Percentiles rank a stretch among this genome's conserved stretches.
These are phyloP conservation scores for Citrullus colocynthis DNA, from an alignment of 306 rosid genomes.

Conservation along the genomic window DNA sequence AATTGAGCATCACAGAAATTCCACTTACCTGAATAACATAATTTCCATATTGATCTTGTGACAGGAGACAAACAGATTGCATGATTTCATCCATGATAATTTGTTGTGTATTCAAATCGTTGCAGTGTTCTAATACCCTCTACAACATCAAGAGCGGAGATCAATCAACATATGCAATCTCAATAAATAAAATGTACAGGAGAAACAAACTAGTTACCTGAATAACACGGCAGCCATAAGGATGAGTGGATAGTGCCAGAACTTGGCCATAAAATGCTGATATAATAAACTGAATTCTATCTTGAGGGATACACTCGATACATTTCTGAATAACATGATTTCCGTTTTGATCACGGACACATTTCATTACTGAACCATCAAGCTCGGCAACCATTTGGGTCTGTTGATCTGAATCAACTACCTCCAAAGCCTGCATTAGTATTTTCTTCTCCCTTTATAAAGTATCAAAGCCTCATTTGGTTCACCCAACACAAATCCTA, in stretches of 20 bases:
- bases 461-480: background rate
- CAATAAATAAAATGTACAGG: background rate
- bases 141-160: constrained; percentile 30
- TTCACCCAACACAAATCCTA: background rate
- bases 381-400: constrained; percentile 85
- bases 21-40: constrained; percentile 83
- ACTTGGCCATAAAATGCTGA: constrained; percentile 91
- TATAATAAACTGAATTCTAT: constrained; percentile 72
- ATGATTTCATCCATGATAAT: constrained; percentile 89
- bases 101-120: constrained; percentile 60
- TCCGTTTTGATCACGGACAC: constrained; percentile 94
- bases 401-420: constrained; percentile 66
- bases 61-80: constrained; percentile 74
- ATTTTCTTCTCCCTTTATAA: background rate
- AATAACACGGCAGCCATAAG: constrained; percentile 96
- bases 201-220: constrained; percentile 44
- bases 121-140: constrained; percentile 94
- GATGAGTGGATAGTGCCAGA: constrained; percentile 83
- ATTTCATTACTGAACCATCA: constrained; percentile 74
- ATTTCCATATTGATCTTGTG: constrained; percentile 97
- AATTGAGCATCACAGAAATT: background rate
- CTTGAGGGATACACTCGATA: constrained; percentile 87
- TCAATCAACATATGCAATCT: constrained; percentile 8
- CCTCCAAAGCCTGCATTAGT: constrained; percentile 71
- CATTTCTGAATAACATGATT: constrained; percentile 93